Evolutionary conservation across 257 asterid species (phyloP), one percentile per base, ranked within the genome.

Genomic region (Fraxinus pennsylvanica): DNA sequence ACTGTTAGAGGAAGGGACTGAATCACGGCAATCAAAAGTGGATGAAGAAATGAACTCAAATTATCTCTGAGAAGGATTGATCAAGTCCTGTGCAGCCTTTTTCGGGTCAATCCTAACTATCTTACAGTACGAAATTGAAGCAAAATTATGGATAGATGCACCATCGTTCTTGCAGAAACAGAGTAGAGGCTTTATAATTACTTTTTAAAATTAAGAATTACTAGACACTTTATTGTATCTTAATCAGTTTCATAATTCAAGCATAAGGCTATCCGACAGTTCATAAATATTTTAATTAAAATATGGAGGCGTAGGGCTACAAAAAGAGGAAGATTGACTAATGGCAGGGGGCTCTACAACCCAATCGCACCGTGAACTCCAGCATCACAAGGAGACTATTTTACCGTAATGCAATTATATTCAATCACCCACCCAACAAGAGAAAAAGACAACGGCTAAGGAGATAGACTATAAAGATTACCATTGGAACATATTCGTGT

Each of bases 401-500:
- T 21, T 22, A 61, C 32, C 0, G n/a, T 63, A 75, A 47, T 33
- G 22, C 21, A 72, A 57, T 22, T 38, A 57, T 41, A 8, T 25
- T 71, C 74, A 73, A 35, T 74, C 9, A 43, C 38, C 21, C 14
- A 30, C 38, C 29, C 14, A 30, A 15, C 15, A 74, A 10, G 29
- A 10, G 30, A n/a, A 43, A 45, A 27, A 65, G 30, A 8, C 5
- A 21, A 54, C 9, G 73, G 69, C 50, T 5, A 19, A 45, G 35
- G 41, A 57, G 17, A 67, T n/a, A 63, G 15, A 70, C 43, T 71
- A 54, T n/a, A 52, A 67, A 65, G 25, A 30, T 33, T 84, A 90
- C 94, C 96, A 92, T 87, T 15, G 97, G 94, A 79, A 90, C 97
- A 87, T 81, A 89, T 80, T 92, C 92, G 68, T 91, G 94, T 39